A percentile compares a stretch with the other conserved stretches of the same genome.
Evolutionary conservation across 148 eudicot species (phyloP).

Genomic region (Nepenthes gracilis): DNA sequence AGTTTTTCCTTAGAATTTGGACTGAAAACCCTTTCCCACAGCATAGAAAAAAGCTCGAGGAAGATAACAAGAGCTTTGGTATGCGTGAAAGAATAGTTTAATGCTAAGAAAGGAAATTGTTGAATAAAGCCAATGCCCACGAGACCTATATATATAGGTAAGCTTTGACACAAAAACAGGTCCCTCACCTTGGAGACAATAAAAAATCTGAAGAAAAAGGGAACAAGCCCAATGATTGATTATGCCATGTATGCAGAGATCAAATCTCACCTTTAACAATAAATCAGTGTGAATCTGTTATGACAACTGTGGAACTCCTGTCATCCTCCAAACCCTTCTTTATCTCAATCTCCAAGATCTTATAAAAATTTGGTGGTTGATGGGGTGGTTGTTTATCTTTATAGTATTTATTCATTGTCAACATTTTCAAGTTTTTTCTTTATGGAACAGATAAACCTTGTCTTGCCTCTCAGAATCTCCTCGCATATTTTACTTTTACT

Average conservation of each 20-base stretch:
- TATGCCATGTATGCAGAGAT: constrained; percentile 37
- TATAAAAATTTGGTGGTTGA: constrained; percentile 72
- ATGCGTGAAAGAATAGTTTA: neutral
- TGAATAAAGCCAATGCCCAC: constrained; percentile 17
- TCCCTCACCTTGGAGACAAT: constrained; percentile 10
- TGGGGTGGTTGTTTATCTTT: constrained; percentile 12
- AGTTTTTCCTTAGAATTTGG: neutral
- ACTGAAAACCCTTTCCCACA: constrained; percentile 1
- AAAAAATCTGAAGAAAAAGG: constrained; percentile 7
- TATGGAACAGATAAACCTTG: neutral
- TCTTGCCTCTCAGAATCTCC: neutral
- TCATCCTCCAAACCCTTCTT: constrained; percentile 19
- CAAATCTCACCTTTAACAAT: constrained; percentile 37
- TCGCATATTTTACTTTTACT: neutral
- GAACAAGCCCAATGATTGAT: constrained; percentile 46
- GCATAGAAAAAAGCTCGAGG: neutral
- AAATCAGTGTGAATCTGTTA: constrained; percentile 17
- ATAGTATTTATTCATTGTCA: neutral
- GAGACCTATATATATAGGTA: constrained; percentile 19
- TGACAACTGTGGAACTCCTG: constrained; percentile 65
- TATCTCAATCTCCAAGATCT: constrained; percentile 37
- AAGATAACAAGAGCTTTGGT: neutral
- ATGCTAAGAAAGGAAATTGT: constrained; percentile 6
- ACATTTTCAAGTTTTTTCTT: neutral
- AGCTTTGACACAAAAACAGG: constrained; percentile 10